Base-by-base conservation (phyloP, 2,329 filamentous ascomycete species). In the Pyrenochaeta sp. region DNA sequence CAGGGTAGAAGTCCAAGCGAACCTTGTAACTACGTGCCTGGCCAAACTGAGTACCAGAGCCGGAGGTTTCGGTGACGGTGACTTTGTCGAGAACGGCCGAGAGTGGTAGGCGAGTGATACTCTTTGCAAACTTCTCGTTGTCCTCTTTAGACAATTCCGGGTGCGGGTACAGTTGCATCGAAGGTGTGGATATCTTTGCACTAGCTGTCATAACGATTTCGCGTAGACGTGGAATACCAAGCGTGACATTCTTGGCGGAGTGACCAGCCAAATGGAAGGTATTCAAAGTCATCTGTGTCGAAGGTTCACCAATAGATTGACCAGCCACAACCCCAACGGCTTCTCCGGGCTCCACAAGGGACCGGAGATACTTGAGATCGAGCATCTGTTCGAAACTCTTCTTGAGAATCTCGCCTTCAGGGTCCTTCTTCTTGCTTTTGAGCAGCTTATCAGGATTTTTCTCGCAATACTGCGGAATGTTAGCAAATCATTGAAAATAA, bases 211-310 rank as follows among this genome's bases (percentile, higher is more conserved):
- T 99, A 65, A 99, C 86, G 70, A 99, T 97, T 85, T 99, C 95
- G 81, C 95, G 87, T 22, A 99, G 85, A 80, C 95, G 92, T 58
- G 95, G 95, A 74, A 99, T 98, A 91, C 95, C 95, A 22, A 97
- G 86, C 0, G 95, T 99, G 74, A 99, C 96, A 85, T 99, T 99
- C 84, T 97, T 98, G 30, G 95, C 90, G 22, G 95, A 93, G 83
- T 98, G 94, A 73, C 95, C 95, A 78, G 95, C 95, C 86, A 99
- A 91, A 86, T 99, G 95, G 87, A 99, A 99, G 28, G 96, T 99
- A 81, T 99, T 99, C 54, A 99, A 83, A 7, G 96, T 99, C 96
- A 99, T 99, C 78, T 99, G 95, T 10, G 95, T 99, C 2, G 93
- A 97, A 8, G 96, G 95, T 75, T 99, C 96, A 74, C 95, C 95